phyloP scores from a whole-genome alignment of 257 asterid species.

The Nicotiana attenuata region DNA sequence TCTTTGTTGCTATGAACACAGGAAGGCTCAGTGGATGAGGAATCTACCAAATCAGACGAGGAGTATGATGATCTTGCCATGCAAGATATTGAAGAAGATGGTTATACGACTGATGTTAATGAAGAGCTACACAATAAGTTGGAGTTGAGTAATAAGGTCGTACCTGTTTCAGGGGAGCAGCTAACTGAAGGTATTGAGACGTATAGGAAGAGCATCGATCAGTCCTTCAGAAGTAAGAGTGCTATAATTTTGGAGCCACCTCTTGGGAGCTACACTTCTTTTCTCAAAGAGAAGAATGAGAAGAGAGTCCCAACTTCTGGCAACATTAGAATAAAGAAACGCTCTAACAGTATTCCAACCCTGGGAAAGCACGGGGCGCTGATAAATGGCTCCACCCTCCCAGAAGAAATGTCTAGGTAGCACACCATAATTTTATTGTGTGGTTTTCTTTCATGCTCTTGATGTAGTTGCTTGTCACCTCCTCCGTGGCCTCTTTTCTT shows the following conservation, averaged over 20 bases:
- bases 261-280: slow-evolving; percentile 16
- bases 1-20: slow-evolving; percentile 23
- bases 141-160: slow-evolving; percentile 15
- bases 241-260: slow-evolving; percentile 38
- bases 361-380: slow-evolving; percentile 34
- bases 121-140: slow-evolving; percentile 22
- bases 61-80: slow-evolving; percentile 81
- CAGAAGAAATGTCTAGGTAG: slow-evolving; percentile 22
- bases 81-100: slow-evolving; percentile 48
- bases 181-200: slow-evolving; percentile 20
- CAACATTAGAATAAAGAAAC: slow-evolving; percentile 31
- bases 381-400: slow-evolving; percentile 22
- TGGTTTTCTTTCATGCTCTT: not conserved
- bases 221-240: slow-evolving; percentile 37
- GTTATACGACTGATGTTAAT: slow-evolving; percentile 49
- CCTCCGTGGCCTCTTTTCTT: not conserved
- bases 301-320: slow-evolving; percentile 19
- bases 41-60: slow-evolving; percentile 68
- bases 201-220: slow-evolving; percentile 26
- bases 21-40: slow-evolving; percentile 91
- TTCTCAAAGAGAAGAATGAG: slow-evolving; percentile 27
- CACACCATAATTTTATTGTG: not conserved
- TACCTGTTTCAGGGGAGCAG: slow-evolving; percentile 19
- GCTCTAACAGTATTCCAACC: slow-evolving; percentile 57
- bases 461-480: not conserved